Conservation (phyloP, 2,329 filamentous ascomycete genomes). For the Leptographium radiaticola region DNA sequence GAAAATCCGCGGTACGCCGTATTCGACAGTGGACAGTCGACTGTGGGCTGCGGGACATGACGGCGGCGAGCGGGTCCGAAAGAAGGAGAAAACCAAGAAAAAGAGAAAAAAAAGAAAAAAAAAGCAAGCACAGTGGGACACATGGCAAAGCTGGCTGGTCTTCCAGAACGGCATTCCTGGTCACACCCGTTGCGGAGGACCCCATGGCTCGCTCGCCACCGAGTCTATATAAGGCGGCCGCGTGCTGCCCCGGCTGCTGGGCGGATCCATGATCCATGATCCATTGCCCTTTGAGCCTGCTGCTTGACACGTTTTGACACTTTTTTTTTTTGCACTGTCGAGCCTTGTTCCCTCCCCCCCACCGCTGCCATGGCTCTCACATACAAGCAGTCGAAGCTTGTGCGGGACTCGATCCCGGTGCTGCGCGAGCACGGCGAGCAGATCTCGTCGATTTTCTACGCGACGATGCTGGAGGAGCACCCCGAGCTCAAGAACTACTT, state of each 20-base stretch:
- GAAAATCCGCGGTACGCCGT: background rate
- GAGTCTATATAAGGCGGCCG: background rate
- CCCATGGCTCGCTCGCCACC: background rate
- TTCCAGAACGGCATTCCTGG: background rate
- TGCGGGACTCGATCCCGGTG: slow-evolving; percentile 58
- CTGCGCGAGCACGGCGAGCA: slow-evolving; percentile 53
- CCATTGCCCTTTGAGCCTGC: too few species aligned
- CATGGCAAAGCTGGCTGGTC: background rate
- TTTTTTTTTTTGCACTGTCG: background rate
- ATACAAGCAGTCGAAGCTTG: slow-evolving; percentile 45
- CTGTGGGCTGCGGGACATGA: background rate
- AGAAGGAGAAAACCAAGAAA: background rate
- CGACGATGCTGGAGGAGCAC: slow-evolving; percentile 50
- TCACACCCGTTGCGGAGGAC: too few species aligned
- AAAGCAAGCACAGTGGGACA: background rate
- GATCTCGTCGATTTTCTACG: slow-evolving; percentile 62
- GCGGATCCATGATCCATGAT: too few species aligned
- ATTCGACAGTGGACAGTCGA: background rate
- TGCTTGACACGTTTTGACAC: too few species aligned
- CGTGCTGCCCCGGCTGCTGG: too few species aligned
- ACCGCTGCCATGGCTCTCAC: slow-evolving; percentile 23
- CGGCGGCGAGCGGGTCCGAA: background rate
- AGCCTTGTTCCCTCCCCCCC: background rate
- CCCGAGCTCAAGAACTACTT: slow-evolving; percentile 58
- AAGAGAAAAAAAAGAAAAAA: too few species aligned